Evolutionary conservation across 176 grass and related monocot genomes (phyloP).

Genomic region (Leersia perrieri): DNA sequence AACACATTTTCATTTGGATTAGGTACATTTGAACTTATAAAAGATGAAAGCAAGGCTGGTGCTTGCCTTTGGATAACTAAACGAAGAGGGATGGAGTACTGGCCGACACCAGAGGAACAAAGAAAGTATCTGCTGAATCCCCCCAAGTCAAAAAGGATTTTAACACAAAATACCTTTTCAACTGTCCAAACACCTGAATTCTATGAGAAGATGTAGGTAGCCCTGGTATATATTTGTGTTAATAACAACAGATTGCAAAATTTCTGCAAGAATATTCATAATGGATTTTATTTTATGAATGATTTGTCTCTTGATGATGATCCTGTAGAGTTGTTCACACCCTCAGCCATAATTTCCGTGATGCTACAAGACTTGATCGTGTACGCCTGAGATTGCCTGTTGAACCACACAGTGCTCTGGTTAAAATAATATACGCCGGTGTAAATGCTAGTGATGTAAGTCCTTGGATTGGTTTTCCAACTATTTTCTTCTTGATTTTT

Average conservation of each 20-base stretch:
- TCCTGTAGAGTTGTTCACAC: slow-evolving; percentile 90
- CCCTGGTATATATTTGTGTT: no score
- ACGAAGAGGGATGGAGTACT: slow-evolving; percentile 86
- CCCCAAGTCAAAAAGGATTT: slow-evolving; percentile 51
- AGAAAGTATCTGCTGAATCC: slow-evolving; percentile 57
- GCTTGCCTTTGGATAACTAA: slow-evolving; percentile 91
- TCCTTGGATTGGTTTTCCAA: slow-evolving; percentile 10
- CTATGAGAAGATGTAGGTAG: slow-evolving; percentile 92
- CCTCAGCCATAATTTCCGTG: slow-evolving; percentile 82
- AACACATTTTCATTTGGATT: slow-evolving; percentile 16
- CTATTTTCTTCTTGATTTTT: slow-evolving; percentile 20
- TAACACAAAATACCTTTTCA: slow-evolving; percentile 51
- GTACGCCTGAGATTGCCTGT: slow-evolving; percentile 70
- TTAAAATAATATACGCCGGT: slow-evolving; percentile 96
- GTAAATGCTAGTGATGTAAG: slow-evolving; percentile 99
- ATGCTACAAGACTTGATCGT: slow-evolving; percentile 74
- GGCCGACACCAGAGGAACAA: slow-evolving; percentile 69
- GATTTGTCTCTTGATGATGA: slow-evolving; percentile 24
- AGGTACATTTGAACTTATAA: slow-evolving; percentile 89
- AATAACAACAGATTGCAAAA: background rate
- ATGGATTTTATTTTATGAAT: slow-evolving; percentile 13
- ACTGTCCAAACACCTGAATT: slow-evolving; percentile 57
- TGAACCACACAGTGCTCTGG: slow-evolving; percentile 64
- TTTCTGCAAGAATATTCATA: background rate
- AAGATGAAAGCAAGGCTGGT: slow-evolving; percentile 93